Evolutionary conservation across 2,329 filamentous ascomycete genomes (phyloP).

Genomic region (Plectosphaerella plurivora): DNA sequence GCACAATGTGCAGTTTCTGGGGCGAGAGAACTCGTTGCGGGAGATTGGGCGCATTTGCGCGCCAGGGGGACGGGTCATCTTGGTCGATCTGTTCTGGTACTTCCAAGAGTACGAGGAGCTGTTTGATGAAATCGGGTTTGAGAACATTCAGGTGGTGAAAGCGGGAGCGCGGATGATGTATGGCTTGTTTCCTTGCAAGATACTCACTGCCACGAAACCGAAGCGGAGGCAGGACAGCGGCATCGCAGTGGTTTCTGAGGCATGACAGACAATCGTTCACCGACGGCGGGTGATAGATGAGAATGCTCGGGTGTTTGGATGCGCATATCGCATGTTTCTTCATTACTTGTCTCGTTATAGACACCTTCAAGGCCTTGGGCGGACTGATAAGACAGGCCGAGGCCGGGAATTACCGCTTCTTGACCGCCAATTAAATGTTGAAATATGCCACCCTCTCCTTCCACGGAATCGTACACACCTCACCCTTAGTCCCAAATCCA

Average conservation of each 20-base stretch:
- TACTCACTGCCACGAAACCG: conserved; percentile 10
- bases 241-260: too few species aligned
- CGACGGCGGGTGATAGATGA: too few species aligned
- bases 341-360: too few species aligned
- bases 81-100: conserved; percentile 10
- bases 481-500: conserved; percentile 29
- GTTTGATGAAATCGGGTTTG: conserved; percentile 8
- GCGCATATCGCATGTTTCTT: too few species aligned
- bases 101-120: conserved; percentile 6
- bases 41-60: conserved; percentile 11
- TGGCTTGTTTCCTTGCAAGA: conserved; percentile 9
- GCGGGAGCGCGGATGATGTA: conserved; percentile 10
- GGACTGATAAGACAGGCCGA: too few species aligned
- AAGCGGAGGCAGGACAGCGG: neutral
- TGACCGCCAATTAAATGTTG: too few species aligned
- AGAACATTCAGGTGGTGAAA: conserved; percentile 4
- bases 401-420: too few species aligned
- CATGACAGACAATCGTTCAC: too few species aligned
- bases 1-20: conserved; percentile 7
- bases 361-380: too few species aligned
- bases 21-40: conserved; percentile 3
- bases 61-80: conserved; percentile 6
- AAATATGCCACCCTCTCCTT: too few species aligned
- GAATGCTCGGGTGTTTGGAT: too few species aligned
- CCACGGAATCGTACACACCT: neutral